Conservation (phyloP, 495 filamentous ascomycete genomes). For the Penicillium manginii region DNA sequence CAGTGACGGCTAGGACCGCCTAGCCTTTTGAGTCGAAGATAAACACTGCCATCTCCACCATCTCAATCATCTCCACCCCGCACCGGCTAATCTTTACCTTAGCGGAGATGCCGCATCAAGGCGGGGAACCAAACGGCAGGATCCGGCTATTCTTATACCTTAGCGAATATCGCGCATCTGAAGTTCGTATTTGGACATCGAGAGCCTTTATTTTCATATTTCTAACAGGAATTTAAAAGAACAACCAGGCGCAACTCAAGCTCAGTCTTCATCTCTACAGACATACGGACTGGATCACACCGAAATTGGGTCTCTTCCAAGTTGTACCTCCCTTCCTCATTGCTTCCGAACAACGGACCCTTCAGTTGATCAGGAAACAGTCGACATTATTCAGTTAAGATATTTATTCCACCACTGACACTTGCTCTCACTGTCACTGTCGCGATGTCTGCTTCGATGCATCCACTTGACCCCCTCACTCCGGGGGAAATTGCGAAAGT, state of each 20-base stretch:
- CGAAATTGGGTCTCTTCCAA: too few relatives aligned
- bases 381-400: not conserved
- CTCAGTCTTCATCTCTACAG: not conserved
- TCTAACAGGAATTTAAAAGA: not conserved
- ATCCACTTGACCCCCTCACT: constrained; percentile 34
- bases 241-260: not conserved
- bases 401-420: not conserved
- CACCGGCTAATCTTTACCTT: constrained; percentile 32
- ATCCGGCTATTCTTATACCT: constrained; percentile 31
- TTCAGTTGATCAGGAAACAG: too few relatives aligned
- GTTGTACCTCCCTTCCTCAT: too few relatives aligned
- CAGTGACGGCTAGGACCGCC: too few relatives aligned
- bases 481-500: constrained; percentile 31
- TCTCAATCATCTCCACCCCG: constrained; percentile 1
- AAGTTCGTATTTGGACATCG: not conserved
- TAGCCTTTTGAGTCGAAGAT: constrained; percentile 7
- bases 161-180: constrained; percentile 24
- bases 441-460: constrained; percentile 11
- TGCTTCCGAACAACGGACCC: too few relatives aligned
- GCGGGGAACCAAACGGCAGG: constrained; percentile 9
- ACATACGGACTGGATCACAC: too few relatives aligned
- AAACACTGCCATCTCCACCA: too few relatives aligned
- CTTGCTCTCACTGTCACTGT: not conserved
- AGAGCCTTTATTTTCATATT: not conserved
- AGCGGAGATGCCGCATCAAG: constrained; percentile 15